Conservation (phyloP, 2,329 filamentous ascomycete species). For the Pleomassaria siparia region DNA sequence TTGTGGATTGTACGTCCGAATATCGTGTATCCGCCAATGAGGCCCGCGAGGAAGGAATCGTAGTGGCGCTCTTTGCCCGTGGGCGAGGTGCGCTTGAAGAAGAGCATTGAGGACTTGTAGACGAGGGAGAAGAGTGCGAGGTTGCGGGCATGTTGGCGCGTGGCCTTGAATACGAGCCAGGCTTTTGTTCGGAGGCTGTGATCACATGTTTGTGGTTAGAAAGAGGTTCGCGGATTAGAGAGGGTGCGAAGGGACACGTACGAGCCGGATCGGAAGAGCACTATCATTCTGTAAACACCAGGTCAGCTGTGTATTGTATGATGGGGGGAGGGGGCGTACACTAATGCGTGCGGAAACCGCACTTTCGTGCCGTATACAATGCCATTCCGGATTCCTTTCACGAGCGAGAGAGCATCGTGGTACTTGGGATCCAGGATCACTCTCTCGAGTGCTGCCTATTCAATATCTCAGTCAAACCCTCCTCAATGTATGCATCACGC, state of each 20-base stretch:
- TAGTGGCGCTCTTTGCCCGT: constrained; percentile 65
- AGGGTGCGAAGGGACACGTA: constrained; percentile 49
- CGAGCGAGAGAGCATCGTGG: constrained; percentile 78
- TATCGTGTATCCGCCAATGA: constrained; percentile 88
- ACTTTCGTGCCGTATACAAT: constrained; percentile 96
- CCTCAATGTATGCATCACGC: not conserved
- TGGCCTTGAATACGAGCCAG: constrained; percentile 78
- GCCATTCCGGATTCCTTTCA: constrained; percentile 96
- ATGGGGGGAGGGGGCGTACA: constrained; percentile 52
- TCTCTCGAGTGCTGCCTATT: constrained; percentile 70
- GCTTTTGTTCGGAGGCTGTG: constrained; percentile 73
- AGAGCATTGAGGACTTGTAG: constrained; percentile 82
- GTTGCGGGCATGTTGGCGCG: constrained; percentile 86
- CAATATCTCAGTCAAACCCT: not conserved
- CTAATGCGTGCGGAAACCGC: constrained; percentile 94
- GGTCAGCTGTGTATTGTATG: not conserved
- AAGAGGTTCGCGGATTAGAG: constrained; percentile 4
- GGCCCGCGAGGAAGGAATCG: constrained; percentile 83
- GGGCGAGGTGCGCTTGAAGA: constrained; percentile 61
- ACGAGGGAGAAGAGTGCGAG: constrained; percentile 87
- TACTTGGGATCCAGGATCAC: constrained; percentile 81
- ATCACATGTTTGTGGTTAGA: constrained; percentile 5
- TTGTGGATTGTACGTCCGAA: constrained; percentile 81
- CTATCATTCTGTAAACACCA: constrained; percentile 73
- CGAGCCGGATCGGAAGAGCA: constrained; percentile 91